Percentiles rank a stretch among this genome's conserved stretches.
phyloP scores from a whole-genome alignment of 768 basidiomycete genomes.

The Amanita brunnescens region DNA sequence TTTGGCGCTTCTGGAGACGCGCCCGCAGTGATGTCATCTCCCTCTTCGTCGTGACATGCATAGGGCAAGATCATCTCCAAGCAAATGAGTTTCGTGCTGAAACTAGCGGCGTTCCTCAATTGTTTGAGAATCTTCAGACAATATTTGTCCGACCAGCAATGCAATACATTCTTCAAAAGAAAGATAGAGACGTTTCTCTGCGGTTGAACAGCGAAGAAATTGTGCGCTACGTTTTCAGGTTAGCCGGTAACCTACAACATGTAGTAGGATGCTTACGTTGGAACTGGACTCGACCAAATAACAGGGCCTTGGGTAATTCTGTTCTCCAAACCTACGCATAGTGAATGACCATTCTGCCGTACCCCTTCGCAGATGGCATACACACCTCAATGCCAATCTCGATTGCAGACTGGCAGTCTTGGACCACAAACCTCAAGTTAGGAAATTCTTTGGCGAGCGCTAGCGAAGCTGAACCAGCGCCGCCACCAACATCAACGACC shows the following conservation, averaged over 20 bases:
- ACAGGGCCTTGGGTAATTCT: slow-evolving; percentile 11
- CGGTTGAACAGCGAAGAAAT: slow-evolving; percentile 31
- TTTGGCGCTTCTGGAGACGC: slow-evolving; percentile 19
- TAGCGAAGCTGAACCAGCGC: slow-evolving; percentile 17
- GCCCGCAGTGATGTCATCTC: slow-evolving; percentile 13
- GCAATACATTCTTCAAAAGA: slow-evolving; percentile 26
- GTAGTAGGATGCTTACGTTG: slow-evolving; percentile 10
- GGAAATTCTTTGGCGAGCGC: slow-evolving; percentile 13
- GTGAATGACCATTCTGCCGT: not conserved
- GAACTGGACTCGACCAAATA: slow-evolving; percentile 10
- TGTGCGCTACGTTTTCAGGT: slow-evolving; percentile 15
- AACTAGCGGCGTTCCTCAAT: slow-evolving; percentile 23
- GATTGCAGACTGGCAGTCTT: slow-evolving; percentile 16
- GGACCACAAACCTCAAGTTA: slow-evolving; percentile 16
- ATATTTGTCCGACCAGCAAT: slow-evolving; percentile 30
- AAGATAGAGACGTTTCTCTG: slow-evolving; percentile 26
- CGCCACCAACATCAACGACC: slow-evolving; percentile 24
- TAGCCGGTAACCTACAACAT: not conserved
- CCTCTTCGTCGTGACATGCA: slow-evolving; percentile 11
- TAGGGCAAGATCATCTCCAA: slow-evolving; percentile 27
- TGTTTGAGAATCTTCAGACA: slow-evolving; percentile 22
- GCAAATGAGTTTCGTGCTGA: slow-evolving; percentile 23
- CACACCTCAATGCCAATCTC: slow-evolving; percentile 9
- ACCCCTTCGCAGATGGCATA: not conserved
- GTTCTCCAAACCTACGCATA: slow-evolving; percentile 5